These are phyloP conservation scores for Fusarium sp. DNA, from an alignment of 2,329 filamentous ascomycete genomes.

Conservation along the genomic window DNA sequence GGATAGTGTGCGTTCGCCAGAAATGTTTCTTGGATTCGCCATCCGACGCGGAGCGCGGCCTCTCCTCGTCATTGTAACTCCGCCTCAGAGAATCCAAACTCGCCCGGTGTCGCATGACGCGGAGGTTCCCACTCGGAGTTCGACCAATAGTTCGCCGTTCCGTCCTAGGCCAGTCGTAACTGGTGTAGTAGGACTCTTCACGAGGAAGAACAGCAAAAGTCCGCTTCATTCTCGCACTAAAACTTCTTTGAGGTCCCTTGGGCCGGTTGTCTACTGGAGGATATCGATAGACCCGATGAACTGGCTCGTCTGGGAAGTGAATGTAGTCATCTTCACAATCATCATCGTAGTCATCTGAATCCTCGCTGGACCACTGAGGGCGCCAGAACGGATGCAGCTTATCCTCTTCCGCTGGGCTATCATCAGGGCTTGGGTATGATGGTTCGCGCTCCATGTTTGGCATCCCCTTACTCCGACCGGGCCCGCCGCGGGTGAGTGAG, in stretches of 20 bases:
- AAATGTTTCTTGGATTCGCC: conserved; percentile 46
- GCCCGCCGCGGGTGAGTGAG: conserved; percentile 58
- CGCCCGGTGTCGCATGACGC: conserved; percentile 69
- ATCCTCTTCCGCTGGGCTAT: conserved; percentile 66
- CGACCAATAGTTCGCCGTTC: conserved; percentile 73
- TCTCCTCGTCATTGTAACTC: conserved; percentile 44
- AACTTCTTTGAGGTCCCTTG: conserved; percentile 60
- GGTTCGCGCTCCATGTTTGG: conserved; percentile 48
- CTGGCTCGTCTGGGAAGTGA: conserved; percentile 53
- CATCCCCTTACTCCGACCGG: conserved; percentile 47
- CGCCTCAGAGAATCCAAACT: conserved; percentile 62
- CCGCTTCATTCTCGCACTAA: conserved; percentile 69
- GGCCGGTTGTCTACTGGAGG: conserved; percentile 67
- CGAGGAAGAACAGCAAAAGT: conserved; percentile 75
- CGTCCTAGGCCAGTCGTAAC: conserved; percentile 55
- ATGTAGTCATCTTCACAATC: conserved; percentile 49
- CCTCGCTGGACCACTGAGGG: conserved; percentile 63
- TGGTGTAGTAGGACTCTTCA: conserved; percentile 52
- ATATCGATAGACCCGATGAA: conserved; percentile 62
- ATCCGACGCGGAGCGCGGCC: conserved; percentile 56
- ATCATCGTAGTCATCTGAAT: conserved; percentile 49
- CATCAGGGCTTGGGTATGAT: conserved; percentile 61
- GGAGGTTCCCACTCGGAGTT: conserved; percentile 72
- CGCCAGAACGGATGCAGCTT: conserved; percentile 75
- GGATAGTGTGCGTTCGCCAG: conserved; percentile 53